A percentile compares a stretch with the other conserved stretches of the same genome.
phyloP scores from a whole-genome alignment of 116 monocot species.

The Phalaenopsis hybrid region DNA sequence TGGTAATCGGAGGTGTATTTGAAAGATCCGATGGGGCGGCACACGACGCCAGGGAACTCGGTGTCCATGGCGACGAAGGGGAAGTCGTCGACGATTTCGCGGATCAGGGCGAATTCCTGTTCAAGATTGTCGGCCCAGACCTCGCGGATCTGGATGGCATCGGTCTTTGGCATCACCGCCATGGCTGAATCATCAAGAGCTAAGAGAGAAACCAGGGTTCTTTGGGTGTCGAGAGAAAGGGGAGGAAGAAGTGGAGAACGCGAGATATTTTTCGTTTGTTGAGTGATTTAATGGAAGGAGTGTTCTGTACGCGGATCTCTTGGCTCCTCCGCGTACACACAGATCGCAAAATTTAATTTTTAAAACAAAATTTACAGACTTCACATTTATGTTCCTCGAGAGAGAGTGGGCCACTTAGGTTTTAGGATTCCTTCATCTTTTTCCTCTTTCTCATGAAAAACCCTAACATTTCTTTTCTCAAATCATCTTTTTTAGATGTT shows the following conservation, averaged over 20 bases:
- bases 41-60: constrained; percentile 19
- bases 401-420: too few species aligned
- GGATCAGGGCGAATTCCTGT: constrained; percentile 9
- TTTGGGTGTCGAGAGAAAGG: background rate
- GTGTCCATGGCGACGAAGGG: constrained; percentile 21
- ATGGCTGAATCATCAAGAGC: background rate
- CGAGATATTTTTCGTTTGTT: background rate
- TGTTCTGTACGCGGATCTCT: too few species aligned
- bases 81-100: constrained; percentile 13
- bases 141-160: constrained; percentile 17
- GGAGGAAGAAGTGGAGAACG: background rate
- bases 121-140: constrained; percentile 17
- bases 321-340: too few species aligned
- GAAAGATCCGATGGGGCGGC: constrained; percentile 13
- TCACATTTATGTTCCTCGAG: too few species aligned
- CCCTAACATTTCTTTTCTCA: too few species aligned
- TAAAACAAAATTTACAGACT: too few species aligned
- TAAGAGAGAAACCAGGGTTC: background rate
- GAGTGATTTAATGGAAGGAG: too few species aligned
- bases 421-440: too few species aligned
- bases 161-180: constrained; percentile 8
- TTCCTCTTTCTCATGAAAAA: too few species aligned
- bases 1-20: constrained; percentile 13
- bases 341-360: too few species aligned
- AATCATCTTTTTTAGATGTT: too few species aligned